A percentile compares a stretch with the other conserved stretches of the same genome.
Evolutionary conservation across 2,329 filamentous ascomycete species (phyloP).

Genomic region (Botrytis hyacinthi): DNA sequence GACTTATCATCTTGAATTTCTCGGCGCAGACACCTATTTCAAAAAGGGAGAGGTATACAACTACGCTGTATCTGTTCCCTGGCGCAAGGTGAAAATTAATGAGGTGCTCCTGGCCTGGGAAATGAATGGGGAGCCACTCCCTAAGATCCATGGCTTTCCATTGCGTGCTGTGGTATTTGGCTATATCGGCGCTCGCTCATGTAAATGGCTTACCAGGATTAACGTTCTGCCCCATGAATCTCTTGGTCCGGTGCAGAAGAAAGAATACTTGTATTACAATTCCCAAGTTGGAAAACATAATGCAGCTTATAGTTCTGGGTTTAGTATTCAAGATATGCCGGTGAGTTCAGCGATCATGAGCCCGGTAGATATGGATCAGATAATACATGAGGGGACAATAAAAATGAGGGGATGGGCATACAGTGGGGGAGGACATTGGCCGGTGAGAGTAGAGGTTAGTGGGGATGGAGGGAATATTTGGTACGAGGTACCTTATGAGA

Average conservation of each 20-base stretch:
- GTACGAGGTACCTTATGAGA: constrained; percentile 62
- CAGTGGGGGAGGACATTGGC: constrained; percentile 63
- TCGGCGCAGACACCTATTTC: constrained; percentile 71
- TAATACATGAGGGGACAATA: constrained; percentile 34
- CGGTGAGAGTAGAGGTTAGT: constrained; percentile 66
- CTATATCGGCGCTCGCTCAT: constrained; percentile 63
- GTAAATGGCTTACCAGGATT: constrained; percentile 68
- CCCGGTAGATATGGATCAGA: constrained; percentile 48
- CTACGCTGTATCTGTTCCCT: constrained; percentile 66
- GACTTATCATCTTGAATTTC: constrained; percentile 64
- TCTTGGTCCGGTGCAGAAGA: constrained; percentile 59
- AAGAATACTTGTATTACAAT: constrained; percentile 66
- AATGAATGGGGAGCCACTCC: constrained; percentile 65
- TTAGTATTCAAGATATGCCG: constrained; percentile 66
- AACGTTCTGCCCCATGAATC: constrained; percentile 57
- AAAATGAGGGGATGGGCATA: constrained; percentile 62
- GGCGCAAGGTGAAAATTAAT: constrained; percentile 62
- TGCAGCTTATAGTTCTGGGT: constrained; percentile 60
- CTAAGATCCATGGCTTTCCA: constrained; percentile 65
- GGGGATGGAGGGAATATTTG: constrained; percentile 62
- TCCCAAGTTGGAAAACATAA: constrained; percentile 63
- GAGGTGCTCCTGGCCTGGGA: constrained; percentile 66
- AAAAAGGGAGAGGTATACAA: constrained; percentile 63
- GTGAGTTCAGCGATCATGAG: constrained; percentile 65
- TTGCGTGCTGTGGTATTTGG: constrained; percentile 62